Conservation (phyloP, 148 eudicot species). For the Chenopodium suecicum region DNA sequence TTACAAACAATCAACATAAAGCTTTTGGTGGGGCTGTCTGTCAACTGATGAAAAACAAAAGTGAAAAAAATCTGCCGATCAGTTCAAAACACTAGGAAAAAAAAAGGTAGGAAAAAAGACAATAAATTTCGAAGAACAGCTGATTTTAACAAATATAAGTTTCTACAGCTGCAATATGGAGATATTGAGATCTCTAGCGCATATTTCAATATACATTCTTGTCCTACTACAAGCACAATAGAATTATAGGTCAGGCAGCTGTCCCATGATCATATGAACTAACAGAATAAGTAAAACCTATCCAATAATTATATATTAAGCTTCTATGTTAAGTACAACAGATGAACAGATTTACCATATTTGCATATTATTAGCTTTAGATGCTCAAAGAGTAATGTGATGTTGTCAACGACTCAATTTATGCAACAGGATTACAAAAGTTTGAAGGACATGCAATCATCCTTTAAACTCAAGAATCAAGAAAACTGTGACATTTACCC, state of each 20-base stretch:
- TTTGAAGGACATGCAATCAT: background rate
- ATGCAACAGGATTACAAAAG: background rate
- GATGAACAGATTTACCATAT: background rate
- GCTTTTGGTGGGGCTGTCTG: background rate
- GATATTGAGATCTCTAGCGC: background rate
- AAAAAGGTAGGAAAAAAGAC: background rate
- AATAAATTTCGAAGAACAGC: background rate
- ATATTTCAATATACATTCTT: background rate
- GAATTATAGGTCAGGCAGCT: background rate
- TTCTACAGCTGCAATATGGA: background rate
- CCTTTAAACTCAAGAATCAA: background rate
- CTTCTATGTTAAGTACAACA: background rate
- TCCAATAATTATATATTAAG: no score
- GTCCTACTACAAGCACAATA: background rate
- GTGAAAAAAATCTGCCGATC: background rate
- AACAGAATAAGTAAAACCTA: background rate
- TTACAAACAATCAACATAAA: background rate
- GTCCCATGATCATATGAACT: background rate
- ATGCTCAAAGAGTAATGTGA: background rate
- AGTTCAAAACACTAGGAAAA: background rate
- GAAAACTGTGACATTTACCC: background rate
- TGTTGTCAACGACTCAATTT: background rate
- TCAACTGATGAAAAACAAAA: background rate
- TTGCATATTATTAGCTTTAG: background rate
- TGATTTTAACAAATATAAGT: background rate